Percentiles rank a stretch among this genome's conserved stretches.
Evolutionary conservation across 176 grass and related monocot species (phyloP).

Genomic region (Triticum urartu): DNA sequence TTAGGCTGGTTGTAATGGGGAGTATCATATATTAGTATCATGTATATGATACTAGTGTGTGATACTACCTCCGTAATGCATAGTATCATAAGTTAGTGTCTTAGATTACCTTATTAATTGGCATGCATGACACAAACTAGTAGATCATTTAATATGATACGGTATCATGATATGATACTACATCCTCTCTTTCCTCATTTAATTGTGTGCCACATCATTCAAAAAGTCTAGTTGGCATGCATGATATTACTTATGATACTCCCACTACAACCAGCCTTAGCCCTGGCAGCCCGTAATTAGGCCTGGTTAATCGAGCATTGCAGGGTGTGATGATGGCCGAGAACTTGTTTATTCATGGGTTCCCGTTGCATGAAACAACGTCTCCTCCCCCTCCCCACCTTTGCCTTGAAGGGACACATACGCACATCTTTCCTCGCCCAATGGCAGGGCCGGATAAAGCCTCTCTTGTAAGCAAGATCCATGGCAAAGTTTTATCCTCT

Average conservation of each 20-base stretch:
- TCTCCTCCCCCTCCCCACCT: background rate
- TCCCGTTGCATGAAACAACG: slow-evolving; percentile 19
- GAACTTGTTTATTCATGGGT: slow-evolving; percentile 15
- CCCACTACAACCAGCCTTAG: background rate
- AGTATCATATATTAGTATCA: no score
- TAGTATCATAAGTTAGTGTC: no score
- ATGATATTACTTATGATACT: no score
- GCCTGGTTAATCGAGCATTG: background rate
- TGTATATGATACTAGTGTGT: no score
- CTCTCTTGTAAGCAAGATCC: slow-evolving; percentile 32
- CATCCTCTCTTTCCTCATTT: no score
- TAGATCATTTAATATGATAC: no score
- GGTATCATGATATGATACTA: no score
- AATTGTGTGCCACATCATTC: no score
- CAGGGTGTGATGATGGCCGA: background rate
- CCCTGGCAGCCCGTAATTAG: background rate
- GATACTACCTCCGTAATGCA: no score
- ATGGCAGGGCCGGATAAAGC: slow-evolving; percentile 15
- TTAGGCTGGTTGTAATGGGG: background rate
- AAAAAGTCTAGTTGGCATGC: no score
- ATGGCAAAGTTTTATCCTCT: slow-evolving; percentile 26
- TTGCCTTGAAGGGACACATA: slow-evolving; percentile 24
- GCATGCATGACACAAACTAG: no score
- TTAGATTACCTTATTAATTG: no score
- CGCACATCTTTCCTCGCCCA: background rate